phyloP scores from a whole-genome alignment of 371 early-diverging fungal species.

The Chytridiales sp. region DNA sequence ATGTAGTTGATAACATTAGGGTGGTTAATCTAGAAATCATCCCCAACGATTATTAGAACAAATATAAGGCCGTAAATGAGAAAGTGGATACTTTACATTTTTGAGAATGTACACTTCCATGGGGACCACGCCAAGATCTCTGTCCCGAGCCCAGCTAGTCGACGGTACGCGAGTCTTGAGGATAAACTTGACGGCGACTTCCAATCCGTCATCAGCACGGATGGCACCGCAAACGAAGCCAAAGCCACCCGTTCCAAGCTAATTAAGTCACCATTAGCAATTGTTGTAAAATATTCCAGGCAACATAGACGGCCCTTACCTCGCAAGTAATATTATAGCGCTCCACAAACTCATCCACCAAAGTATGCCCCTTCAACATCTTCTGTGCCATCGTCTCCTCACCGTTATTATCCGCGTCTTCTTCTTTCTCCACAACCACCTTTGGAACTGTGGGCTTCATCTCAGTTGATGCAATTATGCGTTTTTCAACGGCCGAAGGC shows the following conservation, averaged over 20 bases:
- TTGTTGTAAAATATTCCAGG: too few relatives aligned
- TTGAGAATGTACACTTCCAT: slow-evolving; percentile 73
- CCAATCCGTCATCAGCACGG: slow-evolving; percentile 45
- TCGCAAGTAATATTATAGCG: too few relatives aligned
- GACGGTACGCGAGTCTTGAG: slow-evolving; percentile 61
- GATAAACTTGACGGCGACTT: slow-evolving; percentile 82
- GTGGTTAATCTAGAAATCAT: slow-evolving; percentile 46
- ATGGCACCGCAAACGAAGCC: slow-evolving; percentile 72
- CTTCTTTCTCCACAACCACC: too few relatives aligned
- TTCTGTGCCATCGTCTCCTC: too few relatives aligned
- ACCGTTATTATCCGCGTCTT: too few relatives aligned
- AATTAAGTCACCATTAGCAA: too few relatives aligned
- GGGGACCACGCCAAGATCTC: slow-evolving; percentile 62
- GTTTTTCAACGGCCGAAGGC: too few relatives aligned
- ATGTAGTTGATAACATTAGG: slow-evolving; percentile 63
- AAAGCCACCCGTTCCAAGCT: slow-evolving; percentile 78
- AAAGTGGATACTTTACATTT: slow-evolving; percentile 42
- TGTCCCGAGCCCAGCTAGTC: slow-evolving; percentile 57
- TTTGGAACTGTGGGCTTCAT: too few relatives aligned
- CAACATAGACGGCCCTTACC: too few relatives aligned
- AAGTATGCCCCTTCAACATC: too few relatives aligned
- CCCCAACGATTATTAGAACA: neutral
- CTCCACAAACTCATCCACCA: too few relatives aligned
- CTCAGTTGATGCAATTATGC: too few relatives aligned
- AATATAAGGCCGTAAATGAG: neutral